Percentiles rank a stretch among this genome's conserved stretches.
Conservation (phyloP, 2,329 filamentous ascomycete genomes). For the Clonostachys sp. region DNA sequence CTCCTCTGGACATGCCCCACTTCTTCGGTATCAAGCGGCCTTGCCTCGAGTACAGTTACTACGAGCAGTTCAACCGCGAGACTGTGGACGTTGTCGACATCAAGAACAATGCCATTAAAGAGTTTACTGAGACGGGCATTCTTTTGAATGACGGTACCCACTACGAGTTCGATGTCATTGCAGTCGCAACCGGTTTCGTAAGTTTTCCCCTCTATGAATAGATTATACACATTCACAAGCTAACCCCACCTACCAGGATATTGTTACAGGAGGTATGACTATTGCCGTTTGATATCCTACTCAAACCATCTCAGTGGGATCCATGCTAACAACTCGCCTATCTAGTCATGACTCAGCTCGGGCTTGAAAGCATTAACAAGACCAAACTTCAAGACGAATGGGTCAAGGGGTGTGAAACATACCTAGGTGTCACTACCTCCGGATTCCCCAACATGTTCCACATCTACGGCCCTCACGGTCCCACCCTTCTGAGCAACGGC, state of each 20-base stretch:
- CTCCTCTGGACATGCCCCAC: constrained; percentile 45
- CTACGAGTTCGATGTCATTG: constrained; percentile 36
- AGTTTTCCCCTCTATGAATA: constrained; percentile 6
- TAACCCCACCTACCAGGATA: constrained; percentile 10
- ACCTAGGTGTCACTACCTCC: constrained; percentile 35
- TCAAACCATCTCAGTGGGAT: no score
- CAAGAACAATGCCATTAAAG: constrained; percentile 29
- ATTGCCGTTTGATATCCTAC: neutral
- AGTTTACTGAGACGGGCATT: constrained; percentile 34
- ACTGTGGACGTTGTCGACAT: constrained; percentile 37
- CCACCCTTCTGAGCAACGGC: constrained; percentile 51
- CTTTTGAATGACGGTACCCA: constrained; percentile 30
- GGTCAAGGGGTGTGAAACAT: constrained; percentile 31
- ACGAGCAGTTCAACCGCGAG: constrained; percentile 39
- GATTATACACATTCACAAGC: no score
- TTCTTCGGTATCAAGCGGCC: constrained; percentile 49
- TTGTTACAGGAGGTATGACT: constrained; percentile 24
- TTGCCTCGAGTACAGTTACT: constrained; percentile 36
- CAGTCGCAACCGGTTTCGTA: constrained; percentile 40
- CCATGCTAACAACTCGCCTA: neutral
- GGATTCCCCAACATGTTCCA: constrained; percentile 47
- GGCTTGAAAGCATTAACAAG: constrained; percentile 31
- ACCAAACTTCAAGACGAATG: constrained; percentile 34
- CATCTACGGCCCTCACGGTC: constrained; percentile 51
- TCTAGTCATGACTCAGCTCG: constrained; percentile 37